Evolutionary conservation across 1,284 basidiomycete species (phyloP), one percentile per base, ranked within the genome.

Genomic region (Leccinum proliferum): DNA sequence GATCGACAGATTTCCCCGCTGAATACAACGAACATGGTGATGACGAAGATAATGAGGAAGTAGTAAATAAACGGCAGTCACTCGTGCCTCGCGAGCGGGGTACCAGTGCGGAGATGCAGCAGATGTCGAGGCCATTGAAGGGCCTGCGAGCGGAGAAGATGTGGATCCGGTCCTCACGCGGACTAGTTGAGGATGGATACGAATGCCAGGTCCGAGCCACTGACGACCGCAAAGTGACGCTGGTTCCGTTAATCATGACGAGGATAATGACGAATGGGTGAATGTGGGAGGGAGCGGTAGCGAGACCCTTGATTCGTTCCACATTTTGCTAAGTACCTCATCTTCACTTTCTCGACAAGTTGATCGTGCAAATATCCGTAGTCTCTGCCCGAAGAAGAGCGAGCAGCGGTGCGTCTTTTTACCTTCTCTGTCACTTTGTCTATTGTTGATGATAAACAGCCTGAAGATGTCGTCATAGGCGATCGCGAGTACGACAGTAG

Each of bases 401-500:
- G 34, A 57, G 2, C 50, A 18, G 50, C 63, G 50, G 73, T 74
- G 55, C 53, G 4, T 21, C 18, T 21, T 21, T 21, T 21, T 21
- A 21, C 2, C 11, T 62, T 2, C 21, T 55, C 14, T 35, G 12
- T 35, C 7, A 2, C 50, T 8, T 63, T 58, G 32, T 65, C 57
- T n/a, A 21, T 62, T 68, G 29, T 32, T 55, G 29, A 10, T 55
- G 9, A 55, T 32, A 29, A 48, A 21, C 66, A 70, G 71, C 21
- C 57, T 3, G 62, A 69, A 57, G 77, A 81, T 62, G 74, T 76
- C 48, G 78, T 73, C 41, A 92, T 93, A 88, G 92, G 90, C 9
- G 88, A 89, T 67, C 79, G 84, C 80, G 84, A 88, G 64, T 94
- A 95, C 67, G 92, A 95, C 72, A 80, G 85, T 57, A 82, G 87